A percentile compares a stretch with the other conserved stretches of the same genome.
Evolutionary conservation across 495 filamentous ascomycete genomes (phyloP).

Genomic region (Aspergillus sclerotiicarbonarius): DNA sequence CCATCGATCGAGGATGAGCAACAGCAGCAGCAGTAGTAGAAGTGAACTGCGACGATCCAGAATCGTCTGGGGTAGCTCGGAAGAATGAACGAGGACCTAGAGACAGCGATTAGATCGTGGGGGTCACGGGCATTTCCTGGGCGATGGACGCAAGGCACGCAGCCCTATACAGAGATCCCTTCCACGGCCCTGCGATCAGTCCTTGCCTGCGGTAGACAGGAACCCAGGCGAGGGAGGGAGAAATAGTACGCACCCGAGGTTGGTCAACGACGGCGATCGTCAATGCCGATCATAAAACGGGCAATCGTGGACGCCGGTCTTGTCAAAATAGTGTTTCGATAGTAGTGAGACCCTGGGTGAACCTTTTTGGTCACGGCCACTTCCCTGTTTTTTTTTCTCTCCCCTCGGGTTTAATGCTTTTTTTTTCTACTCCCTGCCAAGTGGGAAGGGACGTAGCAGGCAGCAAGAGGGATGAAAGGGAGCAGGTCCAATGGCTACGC

Average conservation of each 20-base stretch:
- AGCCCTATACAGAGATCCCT: constrained; percentile 19
- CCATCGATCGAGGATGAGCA: constrained; percentile 14
- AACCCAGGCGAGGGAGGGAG: constrained; percentile 14
- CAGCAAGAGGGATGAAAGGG: constrained; percentile 1
- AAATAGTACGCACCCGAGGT: constrained; percentile 24
- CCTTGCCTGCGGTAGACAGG: constrained; percentile 21
- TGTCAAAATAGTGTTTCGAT: constrained; percentile 13
- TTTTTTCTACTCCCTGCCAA: not conserved
- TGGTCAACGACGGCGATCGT: constrained; percentile 19
- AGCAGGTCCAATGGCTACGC: constrained; percentile 11
- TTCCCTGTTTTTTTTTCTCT: constrained; percentile 15
- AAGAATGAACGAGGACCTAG: not conserved
- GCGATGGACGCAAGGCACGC: constrained; percentile 25
- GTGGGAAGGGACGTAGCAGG: not conserved
- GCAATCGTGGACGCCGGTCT: constrained; percentile 8
- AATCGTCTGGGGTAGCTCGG: not conserved
- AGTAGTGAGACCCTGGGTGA: constrained; percentile 7
- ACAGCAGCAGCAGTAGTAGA: not conserved
- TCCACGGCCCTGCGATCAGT: constrained; percentile 23
- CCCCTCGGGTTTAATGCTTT: not conserved
- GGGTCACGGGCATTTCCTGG: constrained; percentile 25
- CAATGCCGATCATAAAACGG: constrained; percentile 18
- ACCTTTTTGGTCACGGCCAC: constrained; percentile 1
- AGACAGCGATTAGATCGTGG: constrained; percentile 15
- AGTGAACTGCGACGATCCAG: not conserved